A percentile compares a stretch with the other conserved stretches of the same genome.
Conservation (phyloP, 208 protist genomes). For the Acanthamoeba healyi region DNA sequence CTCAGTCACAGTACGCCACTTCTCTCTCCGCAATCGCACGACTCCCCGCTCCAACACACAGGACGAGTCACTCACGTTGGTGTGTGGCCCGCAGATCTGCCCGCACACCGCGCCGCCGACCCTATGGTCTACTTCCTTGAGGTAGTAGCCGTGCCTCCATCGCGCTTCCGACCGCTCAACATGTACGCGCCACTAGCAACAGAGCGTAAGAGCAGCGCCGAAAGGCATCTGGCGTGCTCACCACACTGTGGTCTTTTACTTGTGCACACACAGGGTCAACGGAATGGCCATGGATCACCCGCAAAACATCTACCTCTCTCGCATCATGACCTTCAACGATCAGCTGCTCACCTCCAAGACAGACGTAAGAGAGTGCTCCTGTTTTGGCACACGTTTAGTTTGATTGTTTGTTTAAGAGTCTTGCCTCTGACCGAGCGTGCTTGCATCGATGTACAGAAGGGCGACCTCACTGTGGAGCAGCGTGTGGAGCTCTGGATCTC, state of each 20-base stretch:
- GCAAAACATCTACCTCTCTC: conserved; percentile 87
- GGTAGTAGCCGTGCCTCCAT: conserved; percentile 89
- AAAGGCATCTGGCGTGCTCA: background rate
- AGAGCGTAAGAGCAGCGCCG: background rate
- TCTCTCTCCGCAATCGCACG: background rate
- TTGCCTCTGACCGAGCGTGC: no score
- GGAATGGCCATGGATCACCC: conserved; percentile 86
- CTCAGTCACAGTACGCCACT: background rate
- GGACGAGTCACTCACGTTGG: no score
- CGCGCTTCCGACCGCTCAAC: conserved; percentile 88
- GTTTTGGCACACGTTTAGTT: background rate
- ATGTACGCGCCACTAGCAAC: background rate
- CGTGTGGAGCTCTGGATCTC: background rate
- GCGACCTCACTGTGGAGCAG: conserved; percentile 6
- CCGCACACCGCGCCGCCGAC: conserved; percentile 4
- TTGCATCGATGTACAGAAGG: background rate
- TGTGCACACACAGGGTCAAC: conserved; percentile 58
- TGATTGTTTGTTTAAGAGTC: background rate
- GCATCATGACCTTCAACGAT: conserved; percentile 80
- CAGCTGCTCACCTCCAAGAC: background rate
- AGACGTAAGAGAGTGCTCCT: background rate
- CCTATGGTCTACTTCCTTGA: conserved; percentile 90
- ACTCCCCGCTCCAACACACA: no score
- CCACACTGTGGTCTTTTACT: no score
- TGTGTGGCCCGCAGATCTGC: background rate